Base-by-base conservation (phyloP, 108 stramenopile species). In the Pseudonitzschia multistriata region DNA sequence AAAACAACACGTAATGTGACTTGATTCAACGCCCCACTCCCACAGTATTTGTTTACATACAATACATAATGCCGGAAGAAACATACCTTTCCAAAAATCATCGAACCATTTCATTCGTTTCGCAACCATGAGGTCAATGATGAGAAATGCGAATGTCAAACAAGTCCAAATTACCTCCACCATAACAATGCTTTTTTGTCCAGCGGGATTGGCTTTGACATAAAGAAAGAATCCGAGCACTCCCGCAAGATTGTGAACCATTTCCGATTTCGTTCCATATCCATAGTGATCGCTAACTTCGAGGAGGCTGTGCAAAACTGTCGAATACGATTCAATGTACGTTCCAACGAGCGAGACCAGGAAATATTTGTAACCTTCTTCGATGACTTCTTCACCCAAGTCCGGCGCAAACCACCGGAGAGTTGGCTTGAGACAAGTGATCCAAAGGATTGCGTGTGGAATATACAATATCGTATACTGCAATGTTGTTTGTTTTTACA, bases 331-430 rank as follows among this genome's bases (percentile, higher is more conserved):
- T n/a, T 59, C 13, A n/a, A 59, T 21, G 5, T 59, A 59, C 19
- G 28, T 59, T 35, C 34, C 31, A 0, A 33, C 57, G n/a, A 59
- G 34, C 0, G 19, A 14, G 13, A 59, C 57, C 34, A 59, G 29
- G 19, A 59, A 59, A 30, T 59, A 59, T 8, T 59, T 59, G 29
- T 59, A 59, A 13, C 57, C 57, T 59, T 59, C 57, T 0, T 59
- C 57, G 29, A 59, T 59, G 34, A 59, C 34, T 35, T 59, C 57
- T n/a, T 59, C 57, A 2, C 34, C 29, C 7, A 59, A 10, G 29
- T 59, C n/a, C 6, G 57, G 57, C n/a, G 57, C 57, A 59, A 59
- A 59, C 57, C 57, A 59, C 25, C 57, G 57, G 2, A 59, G 34
- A 0, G 57, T 59, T 13, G 57, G 57, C 34, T 59, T 59, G 0